Base-by-base conservation (phyloP, 2,329 filamentous ascomycete species). In the Fonsecaea monophora region DNA sequence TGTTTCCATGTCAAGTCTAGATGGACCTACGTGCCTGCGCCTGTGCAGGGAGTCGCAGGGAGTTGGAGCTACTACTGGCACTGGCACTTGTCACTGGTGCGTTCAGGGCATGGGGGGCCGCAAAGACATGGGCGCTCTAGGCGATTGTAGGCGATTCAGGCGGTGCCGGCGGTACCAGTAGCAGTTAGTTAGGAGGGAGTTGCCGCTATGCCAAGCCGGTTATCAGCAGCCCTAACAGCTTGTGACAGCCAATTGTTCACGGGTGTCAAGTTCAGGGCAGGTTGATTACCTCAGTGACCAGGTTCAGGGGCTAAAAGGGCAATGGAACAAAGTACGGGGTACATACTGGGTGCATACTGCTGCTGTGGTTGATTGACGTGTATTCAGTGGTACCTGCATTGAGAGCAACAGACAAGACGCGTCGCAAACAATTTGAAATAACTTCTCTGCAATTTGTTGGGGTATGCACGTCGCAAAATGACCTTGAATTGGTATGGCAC, bases 191-290 rank as follows among this genome's bases (percentile, higher is more conserved):
- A 50, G 25, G 13, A 50, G 45, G 45, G 45, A 30, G 45, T 13
- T 50, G 45, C 45, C 45, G 45, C 18, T 21, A 61, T 60, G 66
- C 66, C 66, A 68, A 68, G 66, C 58, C 66, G 66, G 66, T 53
- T 62, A 38, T 37, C 60, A 53, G 53, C 57, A 56, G 65, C 40
- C 57, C 45, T 25, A 48, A 48, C 9, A 12, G 18, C 42, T 9
- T 7, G 10, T 2, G 45, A 10, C 45, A 50, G 35, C 56, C 57
- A 65, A 35, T 55, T 61, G n/a, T 61, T 37, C 60, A 45, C 25
- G 25, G 25, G 1, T 2, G 25, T 13, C 37, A 9, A 38, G 37
- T 9, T 10, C 37, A 38, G 55, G 32, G 25, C 55, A 34, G 7
- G n/a, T 13, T 50, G 3, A 18, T 25, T 25, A 50, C 18, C 18